Conservation (phyloP, 2,329 filamentous ascomycete genomes). For the Rutstroemia sp. region DNA sequence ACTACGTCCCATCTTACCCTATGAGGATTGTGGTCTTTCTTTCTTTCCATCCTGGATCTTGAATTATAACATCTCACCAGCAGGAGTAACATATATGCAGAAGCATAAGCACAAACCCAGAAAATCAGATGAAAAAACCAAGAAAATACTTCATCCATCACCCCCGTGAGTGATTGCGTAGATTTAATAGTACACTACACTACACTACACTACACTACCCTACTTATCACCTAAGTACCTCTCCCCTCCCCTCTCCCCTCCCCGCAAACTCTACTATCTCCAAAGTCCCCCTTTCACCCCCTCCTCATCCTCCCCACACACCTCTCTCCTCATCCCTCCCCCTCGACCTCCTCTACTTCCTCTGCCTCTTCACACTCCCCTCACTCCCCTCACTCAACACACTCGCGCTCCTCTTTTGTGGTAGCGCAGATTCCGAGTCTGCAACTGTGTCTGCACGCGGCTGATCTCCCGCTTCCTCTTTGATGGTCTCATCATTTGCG, state of each 20-base stretch:
- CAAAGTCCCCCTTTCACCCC: neutral
- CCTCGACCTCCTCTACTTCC: constrained; percentile 30
- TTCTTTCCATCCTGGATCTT: too few relatives aligned
- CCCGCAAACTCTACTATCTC: too few relatives aligned
- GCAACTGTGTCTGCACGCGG: neutral
- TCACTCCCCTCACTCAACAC: constrained; percentile 54
- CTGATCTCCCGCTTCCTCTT: neutral
- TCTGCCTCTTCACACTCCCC: constrained; percentile 36
- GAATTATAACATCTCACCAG: too few relatives aligned
- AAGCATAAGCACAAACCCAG: too few relatives aligned
- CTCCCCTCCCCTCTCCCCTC: too few relatives aligned
- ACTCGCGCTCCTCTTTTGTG: constrained; percentile 75
- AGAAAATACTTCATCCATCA: too few relatives aligned
- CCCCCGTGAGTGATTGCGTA: neutral
- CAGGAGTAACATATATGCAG: neutral
- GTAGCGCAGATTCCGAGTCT: constrained; percentile 24
- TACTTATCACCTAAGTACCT: too few relatives aligned
- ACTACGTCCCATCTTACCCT: too few relatives aligned
- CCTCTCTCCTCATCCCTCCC: neutral
- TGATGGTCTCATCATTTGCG: constrained; percentile 14
- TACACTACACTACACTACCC: too few relatives aligned
- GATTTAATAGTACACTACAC: too few relatives aligned
- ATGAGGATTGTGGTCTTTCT: too few relatives aligned
- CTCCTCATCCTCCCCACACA: neutral
- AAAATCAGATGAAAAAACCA: too few relatives aligned